Evolutionary conservation across 108 stramenopile genomes (phyloP), one percentile per base, ranked within the genome.

Genomic region (Fistulifera pelliculosa): DNA sequence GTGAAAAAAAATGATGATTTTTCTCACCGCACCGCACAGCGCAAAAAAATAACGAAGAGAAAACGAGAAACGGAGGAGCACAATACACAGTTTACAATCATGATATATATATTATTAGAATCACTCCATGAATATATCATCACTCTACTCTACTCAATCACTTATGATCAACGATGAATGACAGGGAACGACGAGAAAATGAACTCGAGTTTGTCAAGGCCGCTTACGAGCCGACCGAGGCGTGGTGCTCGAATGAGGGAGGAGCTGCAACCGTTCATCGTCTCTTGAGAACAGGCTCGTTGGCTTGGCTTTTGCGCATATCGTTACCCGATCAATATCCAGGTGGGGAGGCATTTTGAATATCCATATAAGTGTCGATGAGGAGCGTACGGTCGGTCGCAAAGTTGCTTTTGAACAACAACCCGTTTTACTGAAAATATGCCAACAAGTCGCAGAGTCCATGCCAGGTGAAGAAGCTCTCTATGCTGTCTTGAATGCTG

Each of bases 171-270:
- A 35, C 31, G 31, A 35, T 35, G 31, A 35, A 3, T 35, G 31
- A 35, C 31, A 35, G 31, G 39, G 85, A 83, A 38, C 75, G 87
- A 10, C 87, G 66, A 19, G 39, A 70, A 41, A 80, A 78, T n/a
- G 87, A 88, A 63, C 49, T 89, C 4, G 87, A 80, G 31, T 82
- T 89, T 49, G 47, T 85, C 5, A 15, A 54, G 35, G 54, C 69
- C 1, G 87, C 87, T 1, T 89, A 80, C 51, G 18, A 50, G 14
- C 45, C 64, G 0, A 69, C 76, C 6, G 87, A 89, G 56, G 87
- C 83, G 16, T 83, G 82, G 81, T 25, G 1, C 35, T 17, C 27
- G 38, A n/a, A 26, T 48, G 19, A 13, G 35, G 51, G 24, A 22
- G 52, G 7, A n/a, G 14, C 21, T 19, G 31, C 49, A 15, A 28